Conservation (phyloP, 1,284 basidiomycete genomes). For the Phellinidium pouzarii region DNA sequence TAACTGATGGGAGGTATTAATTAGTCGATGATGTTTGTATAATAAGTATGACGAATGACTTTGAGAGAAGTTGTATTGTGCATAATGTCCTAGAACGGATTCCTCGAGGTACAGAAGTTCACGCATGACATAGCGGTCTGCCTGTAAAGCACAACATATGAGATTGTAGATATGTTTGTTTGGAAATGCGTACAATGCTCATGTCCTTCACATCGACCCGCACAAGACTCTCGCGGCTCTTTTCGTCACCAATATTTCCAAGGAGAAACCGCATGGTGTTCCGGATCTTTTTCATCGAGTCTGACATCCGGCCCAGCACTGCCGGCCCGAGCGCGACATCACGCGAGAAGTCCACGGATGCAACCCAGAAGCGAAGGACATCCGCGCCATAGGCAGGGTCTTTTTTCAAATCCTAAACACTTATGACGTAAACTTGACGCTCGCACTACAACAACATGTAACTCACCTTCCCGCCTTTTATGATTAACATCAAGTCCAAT, state of each 20-base stretch:
- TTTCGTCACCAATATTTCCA: slow-evolving; percentile 59
- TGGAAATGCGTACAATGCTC: slow-evolving; percentile 48
- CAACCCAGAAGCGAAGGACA: slow-evolving; percentile 86
- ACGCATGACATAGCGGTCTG: slow-evolving; percentile 82
- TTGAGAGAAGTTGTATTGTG: slow-evolving; percentile 76
- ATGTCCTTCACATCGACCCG: slow-evolving; percentile 43
- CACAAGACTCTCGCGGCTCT: slow-evolving; percentile 27
- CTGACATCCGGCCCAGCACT: slow-evolving; percentile 72
- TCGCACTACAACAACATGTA: slow-evolving; percentile 13
- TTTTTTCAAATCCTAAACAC: slow-evolving; percentile 53
- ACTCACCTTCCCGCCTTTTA: slow-evolving; percentile 72
- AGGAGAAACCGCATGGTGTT: slow-evolving; percentile 89
- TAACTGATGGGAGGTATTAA: slow-evolving; percentile 34
- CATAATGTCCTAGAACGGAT: slow-evolving; percentile 63
- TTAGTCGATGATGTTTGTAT: background rate
- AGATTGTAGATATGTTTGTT: background rate
- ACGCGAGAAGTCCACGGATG: slow-evolving; percentile 84
- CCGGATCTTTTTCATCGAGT: slow-evolving; percentile 80
- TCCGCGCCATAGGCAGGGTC: slow-evolving; percentile 83
- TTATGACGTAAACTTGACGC: background rate
- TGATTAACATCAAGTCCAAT: slow-evolving; percentile 76
- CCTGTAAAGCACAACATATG: slow-evolving; percentile 35
- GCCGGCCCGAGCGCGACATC: slow-evolving; percentile 84
- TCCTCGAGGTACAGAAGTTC: slow-evolving; percentile 73
- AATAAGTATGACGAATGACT: slow-evolving; percentile 40